Conservation (phyloP, 768 basidiomycete species). For the Mycena olivaceomarginata region DNA sequence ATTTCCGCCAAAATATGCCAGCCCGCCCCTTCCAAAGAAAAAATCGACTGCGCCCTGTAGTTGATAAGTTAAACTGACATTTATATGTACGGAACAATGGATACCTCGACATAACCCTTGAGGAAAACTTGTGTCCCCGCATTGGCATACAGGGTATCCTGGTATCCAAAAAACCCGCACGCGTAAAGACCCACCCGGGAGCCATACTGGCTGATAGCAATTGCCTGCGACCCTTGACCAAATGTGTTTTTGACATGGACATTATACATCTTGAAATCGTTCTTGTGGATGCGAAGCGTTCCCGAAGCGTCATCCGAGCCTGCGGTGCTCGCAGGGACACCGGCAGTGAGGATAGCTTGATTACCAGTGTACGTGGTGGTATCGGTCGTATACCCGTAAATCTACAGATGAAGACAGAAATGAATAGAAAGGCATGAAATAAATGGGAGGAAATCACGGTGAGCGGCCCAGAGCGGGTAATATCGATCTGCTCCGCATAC, state of each 20-base stretch:
- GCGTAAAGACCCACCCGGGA: slow-evolving; percentile 65
- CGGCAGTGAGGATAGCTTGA: slow-evolving; percentile 61
- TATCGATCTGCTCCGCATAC: slow-evolving; percentile 66
- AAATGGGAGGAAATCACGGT: slow-evolving; percentile 51
- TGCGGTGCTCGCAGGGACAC: slow-evolving; percentile 56
- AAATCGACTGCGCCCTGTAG: slow-evolving; percentile 69
- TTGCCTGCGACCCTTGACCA: slow-evolving; percentile 66
- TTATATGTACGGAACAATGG: background rate
- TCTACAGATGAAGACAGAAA: slow-evolving; percentile 48
- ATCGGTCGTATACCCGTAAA: slow-evolving; percentile 66
- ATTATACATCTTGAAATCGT: slow-evolving; percentile 70
- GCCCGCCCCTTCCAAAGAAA: slow-evolving; percentile 65
- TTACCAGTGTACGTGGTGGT: slow-evolving; percentile 62
- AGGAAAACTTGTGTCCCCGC: slow-evolving; percentile 70
- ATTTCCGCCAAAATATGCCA: slow-evolving; percentile 69
- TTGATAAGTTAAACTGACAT: background rate
- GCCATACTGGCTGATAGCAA: slow-evolving; percentile 71
- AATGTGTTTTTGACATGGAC: slow-evolving; percentile 69
- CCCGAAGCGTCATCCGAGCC: slow-evolving; percentile 70
- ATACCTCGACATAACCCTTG: slow-evolving; percentile 67
- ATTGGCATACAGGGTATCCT: slow-evolving; percentile 69
- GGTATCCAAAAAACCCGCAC: slow-evolving; percentile 67
- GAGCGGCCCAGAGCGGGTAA: slow-evolving; percentile 66
- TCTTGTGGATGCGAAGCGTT: slow-evolving; percentile 68
- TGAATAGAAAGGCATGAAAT: background rate